Evolutionary conservation across 768 basidiomycete species (phyloP).

Genomic region (Mycena filopes): DNA sequence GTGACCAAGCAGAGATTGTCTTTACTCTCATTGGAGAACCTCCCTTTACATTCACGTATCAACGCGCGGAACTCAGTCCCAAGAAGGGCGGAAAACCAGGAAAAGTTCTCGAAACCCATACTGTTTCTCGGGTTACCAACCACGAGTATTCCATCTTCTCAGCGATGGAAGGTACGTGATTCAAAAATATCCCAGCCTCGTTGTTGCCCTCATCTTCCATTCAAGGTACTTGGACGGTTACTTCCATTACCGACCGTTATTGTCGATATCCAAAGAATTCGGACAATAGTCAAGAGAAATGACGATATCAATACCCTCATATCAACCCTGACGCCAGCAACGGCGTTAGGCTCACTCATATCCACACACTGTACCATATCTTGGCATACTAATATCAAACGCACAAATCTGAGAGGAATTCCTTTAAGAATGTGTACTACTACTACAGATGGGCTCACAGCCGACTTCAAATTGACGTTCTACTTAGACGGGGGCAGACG

Average conservation of each 20-base stretch:
- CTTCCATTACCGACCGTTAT: conserved; percentile 88
- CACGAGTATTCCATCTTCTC: conserved; percentile 92
- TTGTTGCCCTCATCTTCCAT: conserved; percentile 17
- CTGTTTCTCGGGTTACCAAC: conserved; percentile 80
- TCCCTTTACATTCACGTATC: conserved; percentile 97
- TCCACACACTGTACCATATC: conserved; percentile 34
- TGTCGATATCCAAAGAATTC: too few relatives aligned
- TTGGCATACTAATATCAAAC: conserved; percentile 37
- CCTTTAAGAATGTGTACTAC: not conserved
- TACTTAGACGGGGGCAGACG: conserved; percentile 80
- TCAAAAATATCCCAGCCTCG: not conserved
- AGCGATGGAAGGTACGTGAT: conserved; percentile 82
- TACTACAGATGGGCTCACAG: conserved; percentile 6
- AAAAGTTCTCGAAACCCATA: conserved; percentile 92
- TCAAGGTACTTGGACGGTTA: conserved; percentile 92
- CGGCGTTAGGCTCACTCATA: conserved; percentile 29
- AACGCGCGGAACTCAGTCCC: conserved; percentile 76
- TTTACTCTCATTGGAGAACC: conserved; percentile 92
- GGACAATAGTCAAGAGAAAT: too few relatives aligned
- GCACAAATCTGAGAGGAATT: conserved; percentile 26
- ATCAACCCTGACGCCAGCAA: conserved; percentile 62
- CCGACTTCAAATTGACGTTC: conserved; percentile 5
- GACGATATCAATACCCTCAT: too few relatives aligned
- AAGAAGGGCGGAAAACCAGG: conserved; percentile 77
- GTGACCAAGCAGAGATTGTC: conserved; percentile 93